Evolutionary conservation across 2,329 filamentous ascomycete species (phyloP), one percentile per base, ranked within the genome.

Genomic region (Whalleya microplaca): DNA sequence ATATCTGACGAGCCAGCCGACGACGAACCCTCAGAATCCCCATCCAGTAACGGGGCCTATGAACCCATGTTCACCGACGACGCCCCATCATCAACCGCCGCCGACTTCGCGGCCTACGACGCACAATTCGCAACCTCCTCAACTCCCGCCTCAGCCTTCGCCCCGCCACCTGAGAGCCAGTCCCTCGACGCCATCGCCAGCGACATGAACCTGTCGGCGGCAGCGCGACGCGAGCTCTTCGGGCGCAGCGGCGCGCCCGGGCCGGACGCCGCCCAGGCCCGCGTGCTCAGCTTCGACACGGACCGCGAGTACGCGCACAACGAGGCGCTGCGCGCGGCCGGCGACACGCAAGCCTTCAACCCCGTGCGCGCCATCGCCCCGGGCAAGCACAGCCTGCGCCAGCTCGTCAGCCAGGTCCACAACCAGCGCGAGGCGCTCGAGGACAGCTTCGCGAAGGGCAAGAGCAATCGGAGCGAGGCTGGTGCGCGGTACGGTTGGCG

Each of bases 301-400:
- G 92, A 96, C 71, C 78, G 80, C 55, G 93, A 97, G 76, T 98
- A 98, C 73, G 84, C 83, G 21, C 85, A 90, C 67, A 98, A 98
- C 72, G 90, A 96, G 75, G 81, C 82, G 64, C 71, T 96, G 20
- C 84, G 91, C 10, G 84, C 86, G 18, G 78, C 84, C 48, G 88
- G 90, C 69, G 85, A 92, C 71, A 78, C 86, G 48, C 85, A 87
- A 51, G 83, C 86, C 48, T 90, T 96, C 75, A 93, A 94, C 67
- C 90, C 92, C 7, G 88, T 97, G 53, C 88, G 92, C 49, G 79
- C 88, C 2, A 89, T 96, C 70, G 87, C 91, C 21, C 90, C 92
- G 2, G 91, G 92, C 57, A 97, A 97, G 77, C 92, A 97, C 75
- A 96, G 84, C 67, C 79, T 98, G 72, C 87, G 88, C 69, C 92